Base-by-base conservation (phyloP, 495 filamentous ascomycete genomes). In the Aspergillus haitiensis region DNA sequence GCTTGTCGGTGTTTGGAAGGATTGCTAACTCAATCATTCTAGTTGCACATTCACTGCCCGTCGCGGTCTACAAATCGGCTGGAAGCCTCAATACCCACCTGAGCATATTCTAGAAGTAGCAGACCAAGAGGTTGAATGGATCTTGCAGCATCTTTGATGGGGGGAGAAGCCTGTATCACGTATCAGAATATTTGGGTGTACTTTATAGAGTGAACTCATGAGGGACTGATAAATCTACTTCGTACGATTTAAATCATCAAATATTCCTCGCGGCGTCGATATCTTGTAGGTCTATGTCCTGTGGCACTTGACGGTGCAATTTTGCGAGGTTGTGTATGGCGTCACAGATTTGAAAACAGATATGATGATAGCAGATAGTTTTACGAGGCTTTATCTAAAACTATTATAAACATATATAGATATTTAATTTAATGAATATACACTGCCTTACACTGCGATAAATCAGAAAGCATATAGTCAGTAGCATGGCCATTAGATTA, bases 241-340 rank as follows among this genome's bases (percentile, higher is more conserved):
- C n/a, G n/a, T n/a, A n/a, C n/a, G n/a, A n/a, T n/a, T n/a, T n/a
- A n/a, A n/a, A n/a, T n/a, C n/a, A n/a, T n/a, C n/a, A n/a, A n/a
- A n/a, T n/a, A n/a, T n/a, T n/a, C n/a, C n/a, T n/a, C n/a, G n/a
- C n/a, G n/a, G n/a, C n/a, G n/a, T n/a, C n/a, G n/a, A n/a, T n/a
- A 34, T 60, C 71, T 67, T 86, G 81, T 40, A 95, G 74, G 0
- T 86, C 87, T 15, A 92, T 82, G 11, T 75, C 72, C 56, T 80
- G 77, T 33, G 88, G 87, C 55, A 83, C 75, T 10, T 97, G 83
- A 42, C 84, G 76, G 75, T 98, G 94, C 66, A 97, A 85, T 58
- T 86, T 89, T 52, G 90, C 93, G 11, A 98, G 79, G 2, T 90
- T 93, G 59, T 81, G 81, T 45, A 94, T 78, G 7, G 93, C 94